Evolutionary conservation across 106 monocot species (phyloP), one percentile per base, ranked within the genome.

Genomic region (Allium fistulosum): DNA sequence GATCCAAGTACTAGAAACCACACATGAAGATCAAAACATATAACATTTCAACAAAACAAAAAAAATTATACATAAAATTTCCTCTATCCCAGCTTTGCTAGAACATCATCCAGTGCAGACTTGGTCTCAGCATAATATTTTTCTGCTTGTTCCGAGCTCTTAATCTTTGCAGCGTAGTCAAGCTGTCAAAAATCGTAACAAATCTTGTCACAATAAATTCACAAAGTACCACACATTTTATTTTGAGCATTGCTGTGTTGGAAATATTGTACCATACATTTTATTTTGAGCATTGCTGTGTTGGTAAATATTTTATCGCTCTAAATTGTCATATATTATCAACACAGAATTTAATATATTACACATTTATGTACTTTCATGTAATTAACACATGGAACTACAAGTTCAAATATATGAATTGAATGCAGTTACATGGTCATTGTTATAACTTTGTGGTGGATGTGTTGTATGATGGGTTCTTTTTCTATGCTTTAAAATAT

Each of bases 101-200:
- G 27, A 61, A 99, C 82, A 67, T 87, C 83, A 22, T 77, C 84
- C 8, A 97, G 59, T 48, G 76, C 82, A 12, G 86, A 78, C 68
- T 80, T 89, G 63, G 95, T 80, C 59, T 51, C 67, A 0, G 82
- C 79, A 15, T 89, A 97, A 68, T 78, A 92, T 62, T 92, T 97
- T 78, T 80, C 95, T 0, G 95, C 95, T 59, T 84, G 52, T 26
- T 65, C 1, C 10, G 66, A 11, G 88, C 81, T 91, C 88, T 96
- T 96, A 47, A 80, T 82, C 80, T 96, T 96, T 2, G 92, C 96
- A 2, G 92, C 96, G 69, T 97, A 75, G 53, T 92, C 86, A 60
- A 97, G 80, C 96, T 97, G 81, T 49, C 18, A 67, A 22, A 15
- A 59, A 51, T 46, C 61, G 26, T 65, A 17, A 37, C 0, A 37